phyloP scores from a whole-genome alignment of 2,329 filamentous ascomycete species.

The Bimuria novae-zelandiae region DNA sequence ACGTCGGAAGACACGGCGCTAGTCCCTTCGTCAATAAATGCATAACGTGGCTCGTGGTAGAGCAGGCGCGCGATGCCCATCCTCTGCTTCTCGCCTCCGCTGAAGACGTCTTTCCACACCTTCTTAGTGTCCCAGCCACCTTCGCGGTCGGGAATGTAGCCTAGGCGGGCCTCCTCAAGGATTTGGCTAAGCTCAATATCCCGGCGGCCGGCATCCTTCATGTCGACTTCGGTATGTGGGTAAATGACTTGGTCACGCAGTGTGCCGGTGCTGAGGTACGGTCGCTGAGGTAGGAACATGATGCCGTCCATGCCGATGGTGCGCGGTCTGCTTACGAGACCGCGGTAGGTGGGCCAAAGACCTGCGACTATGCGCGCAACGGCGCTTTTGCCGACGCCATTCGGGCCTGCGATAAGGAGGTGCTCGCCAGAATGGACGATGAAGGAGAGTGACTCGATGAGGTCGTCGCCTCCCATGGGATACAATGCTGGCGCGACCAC shows the following conservation, averaged over 20 bases:
- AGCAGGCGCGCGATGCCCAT: conserved; percentile 88
- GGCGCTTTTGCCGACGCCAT: conserved; percentile 91
- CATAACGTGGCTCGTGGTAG: conserved; percentile 94
- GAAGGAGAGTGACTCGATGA: conserved; percentile 86
- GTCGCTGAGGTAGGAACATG: conserved; percentile 96
- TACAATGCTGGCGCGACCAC: conserved; percentile 87
- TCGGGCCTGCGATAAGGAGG: conserved; percentile 90
- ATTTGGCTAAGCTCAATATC: conserved; percentile 79
- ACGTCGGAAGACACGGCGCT: conserved; percentile 94
- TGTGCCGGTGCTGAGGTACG: conserved; percentile 90
- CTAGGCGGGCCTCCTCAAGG: conserved; percentile 81
- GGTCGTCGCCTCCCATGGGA: conserved; percentile 87
- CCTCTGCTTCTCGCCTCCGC: conserved; percentile 94
- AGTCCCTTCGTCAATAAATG: conserved; percentile 93
- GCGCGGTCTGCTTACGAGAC: conserved; percentile 86
- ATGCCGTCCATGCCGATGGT: conserved; percentile 83
- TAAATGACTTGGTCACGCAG: conserved; percentile 97
- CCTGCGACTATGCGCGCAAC: conserved; percentile 87
- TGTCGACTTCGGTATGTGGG: conserved; percentile 91
- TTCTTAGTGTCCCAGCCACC: conserved; percentile 96
- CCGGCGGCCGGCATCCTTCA: conserved; percentile 77
- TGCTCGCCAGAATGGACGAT: conserved; percentile 91
- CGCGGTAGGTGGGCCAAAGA: conserved; percentile 94
- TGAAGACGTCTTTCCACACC: conserved; percentile 98
- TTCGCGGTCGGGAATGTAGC: conserved; percentile 88